Base-by-base conservation (phyloP, 1,139 yeast species). In the Blastobotrys ciferrii region DNA sequence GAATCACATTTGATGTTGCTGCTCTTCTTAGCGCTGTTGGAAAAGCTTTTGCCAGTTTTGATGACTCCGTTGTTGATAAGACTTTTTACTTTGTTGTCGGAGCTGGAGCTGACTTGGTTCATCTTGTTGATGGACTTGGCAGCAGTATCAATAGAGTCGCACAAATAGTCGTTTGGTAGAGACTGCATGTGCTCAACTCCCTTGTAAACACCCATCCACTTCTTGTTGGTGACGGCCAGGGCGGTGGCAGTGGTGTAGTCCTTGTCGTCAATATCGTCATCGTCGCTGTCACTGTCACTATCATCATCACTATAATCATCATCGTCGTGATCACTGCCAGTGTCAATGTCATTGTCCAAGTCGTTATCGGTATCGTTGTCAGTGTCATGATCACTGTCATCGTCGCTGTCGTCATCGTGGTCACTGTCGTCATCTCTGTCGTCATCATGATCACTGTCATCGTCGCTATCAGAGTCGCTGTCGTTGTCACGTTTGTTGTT, bases 101-200 rank as follows among this genome's bases (percentile, higher is more conserved):
- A 28, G 40, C 18, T 36, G 3, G 40, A 36, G 12, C 12, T 15
- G 4, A 36, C 12, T 28, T 36, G 6, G 28, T n/a, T 12, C 25
- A 36, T 7, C 12, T 36, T 13, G 28, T 36, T 13, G 4, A 36
- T 28, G n/a, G 40, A 17, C 28, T 36, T 36, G 12, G 40, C 14
- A n/a, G 40, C 7, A n/a, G 40, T 5, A 19, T 36, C 40, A 19
- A 36, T 23, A 5, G 40, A 18, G 28, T 36, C 40, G 18, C 40
- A 36, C 28, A 36, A n/a, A 15, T 17, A 36, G 18, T 36, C 40
- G 19, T 7, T 15, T 36, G 40, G 40, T 6, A 36, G 28, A 3
- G 11, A 9, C 12, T 7, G 6, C 12, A 9, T 12, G 20, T 13
- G 17, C 13, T 5, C 4, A 11, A 15, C 28, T 7, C 12, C 7